Evolutionary conservation across 2,329 filamentous ascomycete species (phyloP), one percentile per base, ranked within the genome.

Genomic region (Aaosphaeria pasadenensis): DNA sequence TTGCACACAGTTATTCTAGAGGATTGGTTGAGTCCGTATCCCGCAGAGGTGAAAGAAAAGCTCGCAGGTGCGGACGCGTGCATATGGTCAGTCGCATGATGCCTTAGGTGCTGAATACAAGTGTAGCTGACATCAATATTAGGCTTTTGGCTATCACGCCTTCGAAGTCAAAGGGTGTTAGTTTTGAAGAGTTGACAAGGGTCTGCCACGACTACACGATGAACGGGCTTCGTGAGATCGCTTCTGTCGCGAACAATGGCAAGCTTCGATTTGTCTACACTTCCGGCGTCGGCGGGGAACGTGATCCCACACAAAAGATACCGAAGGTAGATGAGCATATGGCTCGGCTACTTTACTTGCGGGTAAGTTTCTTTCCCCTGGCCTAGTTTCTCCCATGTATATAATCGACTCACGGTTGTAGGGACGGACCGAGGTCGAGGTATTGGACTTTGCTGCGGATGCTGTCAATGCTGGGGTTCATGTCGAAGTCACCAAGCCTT

Each of bases 231-330:
- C 7, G 44, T 11, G 6, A 31, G 13, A 11, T 45, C 13, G 43
- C 49, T 29, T 48, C 43, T 30, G 46, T 47, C 5, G 49, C 44
- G 4, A 24, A 24, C 17, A 24, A 24, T 24, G 17, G 17, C 17
- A 24, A 24, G 17, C 49, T 52, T 31, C 49, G 52, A 38, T 54
- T 54, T 31, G 35, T 54, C 39, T 54, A 54, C 38, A 52, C 52
- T 29, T 47, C 46, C 24, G 49, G 52, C 1, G 46, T 46, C 17
- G 32, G 44, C 3, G 46, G 41, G 28, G 52, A 54, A 30, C 50
- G 49, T 30, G 49, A 54, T 36, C 49, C 51, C 38, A 51, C 24
- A 13, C 49, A 49, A 32, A 24, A 11, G 17, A 24, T 24, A 24
- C 17, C 17, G 17, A 24, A 24, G 17, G 17, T 24, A 24, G 17